Evolutionary conservation across 257 asterid species (phyloP).

Genomic region (Nyctanthes arbortristis): DNA sequence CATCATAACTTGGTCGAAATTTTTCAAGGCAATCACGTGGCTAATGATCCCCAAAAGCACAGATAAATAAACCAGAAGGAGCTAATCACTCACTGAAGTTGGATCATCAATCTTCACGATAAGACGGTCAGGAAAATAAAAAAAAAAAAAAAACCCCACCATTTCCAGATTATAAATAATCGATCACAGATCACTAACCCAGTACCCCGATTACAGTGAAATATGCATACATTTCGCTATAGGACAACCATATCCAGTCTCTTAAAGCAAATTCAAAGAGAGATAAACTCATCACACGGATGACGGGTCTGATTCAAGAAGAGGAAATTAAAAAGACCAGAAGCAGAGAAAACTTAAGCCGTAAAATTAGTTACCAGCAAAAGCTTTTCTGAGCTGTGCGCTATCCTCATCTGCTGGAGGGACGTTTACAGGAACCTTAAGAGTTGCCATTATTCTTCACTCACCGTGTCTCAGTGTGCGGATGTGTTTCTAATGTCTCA

Average conservation of each 20-base stretch:
- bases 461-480: not conserved
- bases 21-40: not conserved
- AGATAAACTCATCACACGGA: not conserved
- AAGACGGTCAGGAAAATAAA: no score
- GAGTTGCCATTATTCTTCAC: slow-evolving; percentile 56
- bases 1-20: not conserved
- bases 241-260: not conserved
- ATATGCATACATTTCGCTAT: not conserved
- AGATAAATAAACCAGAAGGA: not conserved
- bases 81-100: not conserved
- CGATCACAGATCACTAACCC: not conserved
- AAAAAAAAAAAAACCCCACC: not conserved
- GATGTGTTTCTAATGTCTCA: not conserved
- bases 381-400: slow-evolving; percentile 75
- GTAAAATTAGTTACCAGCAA: slow-evolving; percentile 42
- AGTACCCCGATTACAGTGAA: not conserved
- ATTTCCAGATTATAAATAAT: not conserved
- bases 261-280: not conserved
- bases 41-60: not conserved
- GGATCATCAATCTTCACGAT: not conserved
- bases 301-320: not conserved
- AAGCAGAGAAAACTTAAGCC: not conserved
- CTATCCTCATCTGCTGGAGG: slow-evolving; percentile 68
- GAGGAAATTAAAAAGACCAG: not conserved
- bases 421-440: slow-evolving; percentile 63